Percentiles rank a stretch among this genome's conserved stretches.
phyloP scores from a whole-genome alignment of 2,329 filamentous ascomycete species.

The Alternaria sp. region DNA sequence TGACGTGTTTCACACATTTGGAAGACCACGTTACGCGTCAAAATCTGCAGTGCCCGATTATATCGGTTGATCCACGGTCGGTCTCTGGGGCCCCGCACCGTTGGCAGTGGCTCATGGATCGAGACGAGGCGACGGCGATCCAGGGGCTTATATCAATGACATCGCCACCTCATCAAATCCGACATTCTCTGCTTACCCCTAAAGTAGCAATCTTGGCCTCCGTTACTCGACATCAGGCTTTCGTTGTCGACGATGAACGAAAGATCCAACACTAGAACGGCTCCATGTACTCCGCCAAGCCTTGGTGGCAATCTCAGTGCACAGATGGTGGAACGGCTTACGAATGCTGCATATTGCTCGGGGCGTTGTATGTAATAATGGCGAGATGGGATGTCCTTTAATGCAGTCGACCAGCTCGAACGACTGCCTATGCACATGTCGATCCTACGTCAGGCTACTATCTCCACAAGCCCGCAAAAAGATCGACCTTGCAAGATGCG shows the following conservation, averaged over 20 bases:
- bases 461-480: neutral
- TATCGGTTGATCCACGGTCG: slow-evolving; percentile 25
- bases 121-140: slow-evolving; percentile 26
- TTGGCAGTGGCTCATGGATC: slow-evolving; percentile 26
- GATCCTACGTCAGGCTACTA: slow-evolving; percentile 2
- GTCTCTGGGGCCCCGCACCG: slow-evolving; percentile 39
- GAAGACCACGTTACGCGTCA: slow-evolving; percentile 23
- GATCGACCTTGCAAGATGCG: slow-evolving; percentile 1
- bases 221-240: neutral
- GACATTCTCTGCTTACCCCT: slow-evolving; percentile 2
- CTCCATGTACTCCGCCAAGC: slow-evolving; percentile 11
- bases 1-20: slow-evolving; percentile 18
- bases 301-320: slow-evolving; percentile 8
- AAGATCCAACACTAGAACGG: neutral
- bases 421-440: neutral
- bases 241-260: neutral
- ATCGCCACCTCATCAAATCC: slow-evolving; percentile 12
- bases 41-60: slow-evolving; percentile 14
- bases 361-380: neutral
- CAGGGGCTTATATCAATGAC: slow-evolving; percentile 24
- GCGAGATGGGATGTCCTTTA: neutral
- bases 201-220: neutral
- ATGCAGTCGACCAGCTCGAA: slow-evolving; percentile 1
- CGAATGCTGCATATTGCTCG: slow-evolving; percentile 10
- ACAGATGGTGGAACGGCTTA: slow-evolving; percentile 14